Base-by-base conservation (phyloP, 2,329 filamentous ascomycete species). In the Pestalotiopsis sp. region DNA sequence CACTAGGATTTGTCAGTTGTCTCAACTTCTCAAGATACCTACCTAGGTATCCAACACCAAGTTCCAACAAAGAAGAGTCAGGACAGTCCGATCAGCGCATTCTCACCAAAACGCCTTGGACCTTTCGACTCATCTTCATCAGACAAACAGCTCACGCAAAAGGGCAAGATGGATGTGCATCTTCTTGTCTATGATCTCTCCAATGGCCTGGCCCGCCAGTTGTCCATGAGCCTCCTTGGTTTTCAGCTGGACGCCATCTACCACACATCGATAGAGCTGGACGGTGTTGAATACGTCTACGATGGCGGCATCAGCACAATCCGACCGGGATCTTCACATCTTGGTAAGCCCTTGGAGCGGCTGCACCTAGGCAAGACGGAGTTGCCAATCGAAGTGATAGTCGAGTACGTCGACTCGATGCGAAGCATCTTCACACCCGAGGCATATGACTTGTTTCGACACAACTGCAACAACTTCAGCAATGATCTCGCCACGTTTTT, bases 381-480 rank as follows among this genome's bases (percentile, higher is more conserved):
- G 65, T 82, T 98, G 27, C 92, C 94, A 0, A 86, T 92, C 74
- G 93, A 97, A 59, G 88, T 97, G 2, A 90, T 98, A 38, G 83
- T 93, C 70, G 94, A 98, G 75, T 98, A 97, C 76, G 82, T 99
- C 1, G 92, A 96, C 67, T 97, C 94, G 4, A 77, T 98, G 64
- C 91, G 91, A 70, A 85, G 91, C 1, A 91, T 97, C 12, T 99
- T 97, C 77, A 97, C 94, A 9, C 20, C 72, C 23, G 70, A 94
- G 88, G 92, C 93, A 0, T 98, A 98, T 76, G 94, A 98, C 76
- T 83, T 98, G 4, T 97, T 88, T 79, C 93, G 83, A 74, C 94
- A 98, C 80, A 99, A 99, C 78, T 98, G 95, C 84, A 99, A 98
- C 82, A 98, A 98, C 80, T 99, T 98, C 80, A 93, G 93, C 3